Conservation (phyloP, 1,139 yeast genomes). For the Candida pseudoviswanathii region DNA sequence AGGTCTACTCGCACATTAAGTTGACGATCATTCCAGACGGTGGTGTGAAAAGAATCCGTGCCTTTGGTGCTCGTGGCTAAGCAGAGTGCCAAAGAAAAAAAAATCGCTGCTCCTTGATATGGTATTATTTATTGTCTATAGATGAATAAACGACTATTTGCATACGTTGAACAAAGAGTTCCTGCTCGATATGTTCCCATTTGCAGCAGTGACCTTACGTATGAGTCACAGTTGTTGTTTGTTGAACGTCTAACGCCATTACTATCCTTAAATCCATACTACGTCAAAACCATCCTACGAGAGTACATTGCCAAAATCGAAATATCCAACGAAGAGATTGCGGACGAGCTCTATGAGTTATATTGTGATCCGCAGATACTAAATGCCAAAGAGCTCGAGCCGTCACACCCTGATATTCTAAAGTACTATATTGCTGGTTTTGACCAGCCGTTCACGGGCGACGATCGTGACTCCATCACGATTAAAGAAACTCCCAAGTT, state of each 20-base stretch:
- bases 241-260: constrained; percentile 20
- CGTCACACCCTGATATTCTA: constrained; percentile 51
- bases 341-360: constrained; percentile 54
- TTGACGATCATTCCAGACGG: constrained; percentile 92
- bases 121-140: background rate
- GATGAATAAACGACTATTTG: constrained; percentile 13
- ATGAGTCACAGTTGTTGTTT: constrained; percentile 13
- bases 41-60: constrained; percentile 88
- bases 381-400: constrained; percentile 36
- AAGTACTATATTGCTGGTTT: constrained; percentile 43
- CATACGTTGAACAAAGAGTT: constrained; percentile 16
- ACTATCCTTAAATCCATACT: constrained; percentile 45
- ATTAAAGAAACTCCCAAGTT: constrained; percentile 65
- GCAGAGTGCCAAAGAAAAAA: background rate
- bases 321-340: constrained; percentile 24
- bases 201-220: constrained; percentile 5
- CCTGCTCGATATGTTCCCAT: constrained; percentile 13
- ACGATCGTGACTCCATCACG: constrained; percentile 28
- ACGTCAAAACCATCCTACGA: constrained; percentile 49
- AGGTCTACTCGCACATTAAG: constrained; percentile 63
- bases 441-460: constrained; percentile 9
- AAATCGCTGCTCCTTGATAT: background rate
- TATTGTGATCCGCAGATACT: constrained; percentile 44
- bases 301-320: constrained; percentile 42
- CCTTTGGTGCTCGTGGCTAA: constrained; percentile 52